Base-by-base conservation (phyloP, 2,329 filamentous ascomycete genomes). In the Aspergillaceae sp. region DNA sequence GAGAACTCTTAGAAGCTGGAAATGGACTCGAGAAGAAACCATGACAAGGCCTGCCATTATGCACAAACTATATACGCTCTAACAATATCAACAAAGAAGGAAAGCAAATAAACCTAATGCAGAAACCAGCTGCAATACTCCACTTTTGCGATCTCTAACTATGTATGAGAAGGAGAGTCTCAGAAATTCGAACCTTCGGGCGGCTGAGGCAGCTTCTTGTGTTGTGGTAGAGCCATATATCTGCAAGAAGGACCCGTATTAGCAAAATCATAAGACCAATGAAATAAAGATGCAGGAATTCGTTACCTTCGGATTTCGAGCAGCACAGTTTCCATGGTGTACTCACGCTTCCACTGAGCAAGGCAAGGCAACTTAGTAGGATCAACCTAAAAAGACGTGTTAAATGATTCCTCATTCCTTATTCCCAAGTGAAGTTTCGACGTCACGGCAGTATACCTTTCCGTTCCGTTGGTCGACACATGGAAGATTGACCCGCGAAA, bases 171-270 rank as follows among this genome's bases (percentile, higher is more conserved):
- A 43, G 52, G 43, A 48, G 49, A 44, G 19, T 37, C 46, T 55
- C 55, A 68, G 56, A 77, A 84, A 30, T 72, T 83, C 29, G 86
- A 82, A 48, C 89, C 90, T 72, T 98, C 92, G 3, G 87, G 80
- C 36, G 92, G 92, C 68, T 98, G 92, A 8, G 88, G 86, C 29
- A 96, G 81, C 73, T 97, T 97, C 79, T 96, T 96, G 74, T 97
- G 86, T 56, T 82, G 77, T 28, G 86, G 83, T 49, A 90, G 80
- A 29, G 91, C 91, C 92, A 98, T 97, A 67, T 87, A 94, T 69
- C 90, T 94, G 55, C 46, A n/a, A 51, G 40, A 44, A 29, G 26
- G 1, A n/a, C 27, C 9, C 26, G 19, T 28, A 43, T 30, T 27
- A 36, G 32, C 10, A 38, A 27, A 9, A 19, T 27, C 19, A 19